Percentiles rank a stretch among this genome's conserved stretches.
Evolutionary conservation across 257 asterid genomes (phyloP).

Genomic region (Anisodus acutangulus): DNA sequence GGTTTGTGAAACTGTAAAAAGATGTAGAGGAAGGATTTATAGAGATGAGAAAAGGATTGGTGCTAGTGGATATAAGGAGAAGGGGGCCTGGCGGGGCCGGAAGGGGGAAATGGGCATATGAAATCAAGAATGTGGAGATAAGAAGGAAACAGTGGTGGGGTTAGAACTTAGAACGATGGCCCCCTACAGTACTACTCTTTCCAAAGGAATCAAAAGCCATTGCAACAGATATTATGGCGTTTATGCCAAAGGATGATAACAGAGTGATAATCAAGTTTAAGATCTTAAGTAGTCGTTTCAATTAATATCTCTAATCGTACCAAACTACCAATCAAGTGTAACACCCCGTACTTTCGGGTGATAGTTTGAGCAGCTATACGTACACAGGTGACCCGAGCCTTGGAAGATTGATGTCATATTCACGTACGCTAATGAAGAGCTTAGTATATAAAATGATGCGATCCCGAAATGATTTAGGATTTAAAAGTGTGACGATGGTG

Average conservation of each 20-base stretch:
- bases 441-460: too few relatives aligned
- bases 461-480: too few relatives aligned
- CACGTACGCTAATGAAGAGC: too few relatives aligned
- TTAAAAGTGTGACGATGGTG: too few relatives aligned
- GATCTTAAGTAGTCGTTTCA: neutral
- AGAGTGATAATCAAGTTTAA: neutral
- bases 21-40: conserved; percentile 35
- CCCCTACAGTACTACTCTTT: neutral
- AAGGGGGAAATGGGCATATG: conserved; percentile 35
- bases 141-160: conserved; percentile 19
- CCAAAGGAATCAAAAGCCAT: neutral
- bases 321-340: neutral
- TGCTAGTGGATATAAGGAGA: neutral
- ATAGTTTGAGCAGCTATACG: too few relatives aligned
- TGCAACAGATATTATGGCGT: conserved; percentile 24
- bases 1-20: conserved; percentile 27
- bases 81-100: conserved; percentile 30
- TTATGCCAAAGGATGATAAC: neutral
- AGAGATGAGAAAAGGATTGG: conserved; percentile 31
- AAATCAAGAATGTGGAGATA: conserved; percentile 34
- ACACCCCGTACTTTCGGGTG: too few relatives aligned
- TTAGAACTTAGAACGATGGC: neutral
- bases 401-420: too few relatives aligned
- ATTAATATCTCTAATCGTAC: neutral
- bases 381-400: too few relatives aligned